Evolutionary conservation across 768 basidiomycete species (phyloP), one percentile per base, ranked within the genome.

Genomic region (Sporobolomyces phaffii): DNA sequence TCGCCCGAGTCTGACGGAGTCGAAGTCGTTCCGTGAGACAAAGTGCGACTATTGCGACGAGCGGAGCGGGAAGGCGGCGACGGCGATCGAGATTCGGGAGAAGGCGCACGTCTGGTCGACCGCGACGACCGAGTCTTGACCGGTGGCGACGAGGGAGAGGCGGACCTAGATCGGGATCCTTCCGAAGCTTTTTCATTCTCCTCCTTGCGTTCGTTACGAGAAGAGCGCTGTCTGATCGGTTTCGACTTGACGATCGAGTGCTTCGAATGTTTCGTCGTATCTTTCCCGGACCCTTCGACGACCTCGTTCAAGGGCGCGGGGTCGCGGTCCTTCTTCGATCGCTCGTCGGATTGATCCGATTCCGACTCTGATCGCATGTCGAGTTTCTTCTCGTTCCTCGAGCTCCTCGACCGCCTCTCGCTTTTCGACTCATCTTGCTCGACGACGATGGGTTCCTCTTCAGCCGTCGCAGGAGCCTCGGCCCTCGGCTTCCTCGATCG

Each of bases 241-340:
- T 53, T 29, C 1, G 66, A 68, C 34, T 58, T 58, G 57, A 68
- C 22, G 36, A 68, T 59, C 26, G 60, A 57, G 45, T 62, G n/a
- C 7, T 38, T 33, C 3, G 53, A 51, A 3, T n/a, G 48, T 48
- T 50, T 48, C 34, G 40, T 56, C 22, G 31, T 6, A 7, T 58
- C 38, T 5, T 53, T 28, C 26, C 28, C 54, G 41, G 9, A 8
- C 38, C 48, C 28, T 50, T 9, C 3, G 33, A 49, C 7, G 22
- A 26, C n/a, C 45, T 63, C 28, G 24, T 26, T 54, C n/a, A n/a
- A n/a, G n/a, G n/a, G n/a, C n/a, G n/a, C n/a, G n/a, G n/a, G n/a
- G n/a, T n/a, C n/a, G 5, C 15, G 20, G 10, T 45, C 14, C 54
- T 50, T 50, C 48, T 22, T 53, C 57, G 50, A 34, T 57, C 2